A percentile compares a stretch with the other conserved stretches of the same genome.
Evolutionary conservation across 768 basidiomycete genomes (phyloP).

Genomic region (Boletellus emodensis): DNA sequence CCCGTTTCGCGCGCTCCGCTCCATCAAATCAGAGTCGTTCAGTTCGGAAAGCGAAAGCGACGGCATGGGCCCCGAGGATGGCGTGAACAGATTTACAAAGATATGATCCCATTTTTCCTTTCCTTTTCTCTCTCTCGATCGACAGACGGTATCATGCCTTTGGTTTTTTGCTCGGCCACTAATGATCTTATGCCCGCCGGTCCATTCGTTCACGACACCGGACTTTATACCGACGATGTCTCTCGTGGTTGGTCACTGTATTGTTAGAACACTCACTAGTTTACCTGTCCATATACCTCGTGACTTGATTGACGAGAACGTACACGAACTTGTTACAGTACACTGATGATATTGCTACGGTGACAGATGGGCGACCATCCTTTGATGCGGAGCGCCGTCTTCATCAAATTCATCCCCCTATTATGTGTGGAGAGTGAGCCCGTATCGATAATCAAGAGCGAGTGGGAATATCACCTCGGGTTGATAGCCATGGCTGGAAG

Average conservation of each 20-base stretch:
- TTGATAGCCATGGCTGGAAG: conserved; percentile 62
- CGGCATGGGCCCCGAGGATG: conserved; percentile 51
- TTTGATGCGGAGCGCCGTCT: conserved; percentile 84
- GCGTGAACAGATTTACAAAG: conserved; percentile 35
- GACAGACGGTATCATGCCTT: conserved; percentile 12
- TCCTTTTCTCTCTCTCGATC: conserved; percentile 15
- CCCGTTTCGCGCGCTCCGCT: conserved; percentile 37
- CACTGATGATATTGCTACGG: conserved; percentile 30
- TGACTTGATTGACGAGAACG: conserved; percentile 15
- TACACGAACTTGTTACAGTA: conserved; percentile 23
- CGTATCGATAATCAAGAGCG: conserved; percentile 19
- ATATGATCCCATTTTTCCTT: conserved; percentile 25
- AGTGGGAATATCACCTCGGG: conserved; percentile 48
- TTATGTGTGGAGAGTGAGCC: conserved; percentile 17
- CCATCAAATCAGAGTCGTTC: conserved; percentile 56
- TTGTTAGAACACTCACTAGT: conserved; percentile 35
- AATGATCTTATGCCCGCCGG: conserved; percentile 19
- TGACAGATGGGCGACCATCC: conserved; percentile 62
- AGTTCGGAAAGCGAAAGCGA: conserved; percentile 74
- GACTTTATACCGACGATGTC: conserved; percentile 31
- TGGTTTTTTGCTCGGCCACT: conserved; percentile 32
- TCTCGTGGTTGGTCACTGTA: conserved; percentile 34
- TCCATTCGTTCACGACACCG: conserved; percentile 29
- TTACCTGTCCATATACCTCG: conserved; percentile 33
- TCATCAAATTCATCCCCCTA: conserved; percentile 76